Evolutionary conservation across 306 rosid genomes (phyloP).

Genomic region (Mimosa bimucronata): DNA sequence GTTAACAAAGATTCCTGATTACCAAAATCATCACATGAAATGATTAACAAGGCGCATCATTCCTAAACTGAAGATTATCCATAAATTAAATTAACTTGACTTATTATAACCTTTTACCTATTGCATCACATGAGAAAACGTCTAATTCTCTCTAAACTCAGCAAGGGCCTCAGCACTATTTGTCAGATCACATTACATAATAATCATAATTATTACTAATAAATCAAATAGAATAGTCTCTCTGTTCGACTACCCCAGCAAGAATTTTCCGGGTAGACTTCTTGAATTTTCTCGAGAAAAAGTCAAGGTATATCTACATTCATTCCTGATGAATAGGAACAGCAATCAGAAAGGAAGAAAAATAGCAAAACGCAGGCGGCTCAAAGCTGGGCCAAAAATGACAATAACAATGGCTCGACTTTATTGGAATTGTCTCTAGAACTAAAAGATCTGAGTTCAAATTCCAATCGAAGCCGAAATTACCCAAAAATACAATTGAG

Average conservation of each 20-base stretch:
- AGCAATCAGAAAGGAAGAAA: conserved; percentile 38
- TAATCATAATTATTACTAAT: conserved; percentile 19
- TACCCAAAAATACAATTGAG: neutral
- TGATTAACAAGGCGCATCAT: neutral
- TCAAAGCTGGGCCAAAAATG: conserved; percentile 21
- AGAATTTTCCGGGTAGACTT: conserved; percentile 17
- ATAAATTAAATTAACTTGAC: neutral
- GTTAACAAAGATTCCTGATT: neutral
- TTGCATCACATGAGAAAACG: neutral
- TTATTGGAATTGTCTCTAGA: neutral
- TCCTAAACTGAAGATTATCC: neutral
- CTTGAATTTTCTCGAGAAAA: conserved; percentile 46
- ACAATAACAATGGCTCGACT: no score
- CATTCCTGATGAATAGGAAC: conserved; percentile 42
- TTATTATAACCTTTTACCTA: neutral
- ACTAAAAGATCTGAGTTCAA: conserved; percentile 3
- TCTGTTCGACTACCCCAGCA: conserved; percentile 44
- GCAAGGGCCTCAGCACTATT: neutral
- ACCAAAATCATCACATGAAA: neutral
- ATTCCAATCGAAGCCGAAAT: neutral
- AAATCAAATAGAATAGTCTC: conserved; percentile 32
- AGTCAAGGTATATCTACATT: conserved; percentile 47
- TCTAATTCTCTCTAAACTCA: neutral
- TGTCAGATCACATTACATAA: neutral
- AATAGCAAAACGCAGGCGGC: neutral